phyloP scores from a whole-genome alignment of 139 green algal genomes.

The Chlamydomonas sp. region DNA sequence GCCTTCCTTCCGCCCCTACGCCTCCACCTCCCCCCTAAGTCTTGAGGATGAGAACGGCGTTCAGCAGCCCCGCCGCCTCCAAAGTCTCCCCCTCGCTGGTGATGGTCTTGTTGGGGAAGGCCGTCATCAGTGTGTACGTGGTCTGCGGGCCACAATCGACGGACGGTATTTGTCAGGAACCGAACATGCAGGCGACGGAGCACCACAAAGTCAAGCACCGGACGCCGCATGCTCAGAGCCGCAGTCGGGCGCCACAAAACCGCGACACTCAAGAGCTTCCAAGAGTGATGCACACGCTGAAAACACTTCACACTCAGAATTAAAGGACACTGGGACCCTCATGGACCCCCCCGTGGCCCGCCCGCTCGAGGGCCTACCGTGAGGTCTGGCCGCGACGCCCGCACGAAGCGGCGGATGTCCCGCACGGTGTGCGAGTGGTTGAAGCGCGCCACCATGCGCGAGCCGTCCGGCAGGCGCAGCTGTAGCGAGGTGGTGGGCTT shows the following conservation, averaged over 20 bases:
- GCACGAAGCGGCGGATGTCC: slow-evolving; percentile 89
- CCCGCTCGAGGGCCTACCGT: slow-evolving; percentile 3
- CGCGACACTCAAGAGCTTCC: too few species aligned
- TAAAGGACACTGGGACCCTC: background rate
- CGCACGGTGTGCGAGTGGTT: slow-evolving; percentile 84
- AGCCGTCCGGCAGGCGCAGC: slow-evolving; percentile 86
- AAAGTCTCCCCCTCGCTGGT: slow-evolving; percentile 76
- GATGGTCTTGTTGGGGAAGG: slow-evolving; percentile 76
- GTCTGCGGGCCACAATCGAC: slow-evolving; percentile 14
- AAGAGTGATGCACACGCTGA: too few species aligned
- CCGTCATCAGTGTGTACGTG: slow-evolving; percentile 73
- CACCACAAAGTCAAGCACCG: background rate
- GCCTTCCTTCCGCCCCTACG: too few species aligned
- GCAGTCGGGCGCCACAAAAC: too few species aligned
- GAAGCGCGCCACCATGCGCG: slow-evolving; percentile 84
- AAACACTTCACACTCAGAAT: too few species aligned
- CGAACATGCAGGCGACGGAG: background rate
- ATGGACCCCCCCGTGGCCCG: background rate
- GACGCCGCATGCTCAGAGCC: too few species aligned
- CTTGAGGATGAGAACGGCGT: slow-evolving; percentile 89
- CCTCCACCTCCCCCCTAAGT: slow-evolving; percentile 10
- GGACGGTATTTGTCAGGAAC: too few species aligned
- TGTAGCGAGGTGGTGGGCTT: slow-evolving; percentile 86
- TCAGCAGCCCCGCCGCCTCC: slow-evolving; percentile 80
- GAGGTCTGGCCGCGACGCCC: slow-evolving; percentile 71